Evolutionary conservation across 257 asterid species (phyloP), one percentile per base, ranked within the genome.

Genomic region (Plantago ovata): DNA sequence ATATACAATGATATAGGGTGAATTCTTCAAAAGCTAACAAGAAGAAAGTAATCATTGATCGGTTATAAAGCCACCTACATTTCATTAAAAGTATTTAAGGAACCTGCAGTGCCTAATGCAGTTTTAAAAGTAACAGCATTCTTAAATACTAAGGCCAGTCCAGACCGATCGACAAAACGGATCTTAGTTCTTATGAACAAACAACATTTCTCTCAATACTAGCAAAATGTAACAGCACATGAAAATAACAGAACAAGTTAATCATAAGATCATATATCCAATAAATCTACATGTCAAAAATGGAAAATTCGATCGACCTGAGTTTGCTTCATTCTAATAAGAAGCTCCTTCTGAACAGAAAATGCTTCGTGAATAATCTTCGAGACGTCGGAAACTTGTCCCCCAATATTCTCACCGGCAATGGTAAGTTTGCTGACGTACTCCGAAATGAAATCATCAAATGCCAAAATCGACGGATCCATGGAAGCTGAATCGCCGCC

Each of bases 391-490:
- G 73, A 64, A 70, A 90, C 94, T 62, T 77, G 75, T 60, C 87
- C 97, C 13, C 95, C 97, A 43, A 90, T 86, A 75, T 81, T 82
- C 65, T 82, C 83, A 15, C 81, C 95, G 28, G 67, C 79, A 69
- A 62, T 74, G 23, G 53, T 53, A 54, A 86, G 79, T 66, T 75
- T 76, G 43, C 74, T 72, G 6, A 84, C 86, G 55, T 59, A 61
- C 49, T 84, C 76, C 58, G 85, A 75, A 21, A 73, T 67, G 53
- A 86, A 80, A 78, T 82, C 94, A 44, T 75, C 95, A 57, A 66
- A 89, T 46, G 94, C 95, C 44, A 68, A 63, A 21, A 86, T 84
- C 18, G 95, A 76, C 50, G 95, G 93, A 77, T 83, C 95, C 70
- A 53, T 58, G 36, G 72, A 68, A 44, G 69, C 77, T 60, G 69